phyloP scores from a whole-genome alignment of 257 asterid genomes.

The Solanum raphanifolium region DNA sequence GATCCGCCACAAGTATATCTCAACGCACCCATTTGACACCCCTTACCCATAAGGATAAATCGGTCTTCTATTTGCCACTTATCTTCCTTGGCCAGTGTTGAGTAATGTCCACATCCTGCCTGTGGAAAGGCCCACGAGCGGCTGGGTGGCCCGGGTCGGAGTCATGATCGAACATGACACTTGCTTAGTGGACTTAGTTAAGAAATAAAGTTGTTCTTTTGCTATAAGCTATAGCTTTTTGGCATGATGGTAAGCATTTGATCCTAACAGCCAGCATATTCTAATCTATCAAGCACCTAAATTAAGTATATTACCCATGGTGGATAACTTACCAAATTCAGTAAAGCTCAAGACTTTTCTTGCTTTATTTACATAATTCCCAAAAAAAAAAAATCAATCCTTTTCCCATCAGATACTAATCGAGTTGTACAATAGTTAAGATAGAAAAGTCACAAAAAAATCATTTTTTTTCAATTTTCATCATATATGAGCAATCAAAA shows the following conservation, averaged over 20 bases:
- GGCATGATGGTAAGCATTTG: background rate
- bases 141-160: background rate
- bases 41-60: background rate
- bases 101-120: background rate
- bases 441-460: background rate
- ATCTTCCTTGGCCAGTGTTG: background rate
- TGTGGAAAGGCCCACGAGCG: background rate
- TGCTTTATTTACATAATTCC: background rate
- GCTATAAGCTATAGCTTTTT: background rate
- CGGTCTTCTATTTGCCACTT: background rate
- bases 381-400: background rate
- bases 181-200: background rate
- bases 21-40: background rate
- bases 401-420: background rate
- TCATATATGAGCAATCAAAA: background rate
- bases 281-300: background rate
- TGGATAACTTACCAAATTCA: background rate
- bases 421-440: background rate
- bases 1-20: background rate
- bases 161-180: background rate
- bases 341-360: background rate
- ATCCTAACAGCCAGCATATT: background rate
- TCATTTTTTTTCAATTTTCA: background rate
- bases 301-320: background rate
- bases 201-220: background rate